Conservation (phyloP, 352 stramenopile species). For the Phytophthora cajani region DNA sequence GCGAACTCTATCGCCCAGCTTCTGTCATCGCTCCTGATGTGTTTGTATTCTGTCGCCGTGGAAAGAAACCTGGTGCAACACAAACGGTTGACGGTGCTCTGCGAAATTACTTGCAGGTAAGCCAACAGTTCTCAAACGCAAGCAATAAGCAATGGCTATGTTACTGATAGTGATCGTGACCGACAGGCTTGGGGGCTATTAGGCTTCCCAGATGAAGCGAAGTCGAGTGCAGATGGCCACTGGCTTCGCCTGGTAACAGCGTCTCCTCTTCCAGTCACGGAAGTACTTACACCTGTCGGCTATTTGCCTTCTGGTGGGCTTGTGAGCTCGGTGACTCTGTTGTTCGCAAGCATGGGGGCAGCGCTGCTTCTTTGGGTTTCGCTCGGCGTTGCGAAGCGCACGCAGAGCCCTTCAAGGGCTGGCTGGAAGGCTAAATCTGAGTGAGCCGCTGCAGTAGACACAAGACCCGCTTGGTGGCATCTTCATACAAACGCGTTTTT, state of each 20-base stretch:
- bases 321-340: conserved; percentile 57
- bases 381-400: conserved; percentile 13
- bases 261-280: conserved; percentile 25
- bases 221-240: background rate
- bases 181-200: conserved; percentile 27
- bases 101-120: conserved; percentile 32
- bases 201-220: conserved; percentile 1
- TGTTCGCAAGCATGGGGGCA: conserved; percentile 45
- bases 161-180: conserved; percentile 19
- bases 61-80: background rate
- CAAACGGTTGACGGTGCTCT: conserved; percentile 7
- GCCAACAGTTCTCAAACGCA: background rate
- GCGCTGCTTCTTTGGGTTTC: conserved; percentile 50
- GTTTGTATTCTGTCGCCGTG: conserved; percentile 43
- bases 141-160: background rate
- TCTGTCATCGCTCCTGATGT: conserved; percentile 54
- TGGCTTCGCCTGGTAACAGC: conserved; percentile 42
- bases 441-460: background rate
- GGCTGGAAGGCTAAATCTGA: conserved; percentile 38
- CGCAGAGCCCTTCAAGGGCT: background rate
- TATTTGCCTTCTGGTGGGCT: conserved; percentile 47
- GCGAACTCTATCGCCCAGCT: conserved; percentile 42
- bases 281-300: conserved; percentile 49
- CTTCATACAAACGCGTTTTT: conserved; percentile 18
- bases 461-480: background rate